Evolutionary conservation across 2,329 filamentous ascomycete species (phyloP).

Genomic region (Aspergillus hiratsukae): DNA sequence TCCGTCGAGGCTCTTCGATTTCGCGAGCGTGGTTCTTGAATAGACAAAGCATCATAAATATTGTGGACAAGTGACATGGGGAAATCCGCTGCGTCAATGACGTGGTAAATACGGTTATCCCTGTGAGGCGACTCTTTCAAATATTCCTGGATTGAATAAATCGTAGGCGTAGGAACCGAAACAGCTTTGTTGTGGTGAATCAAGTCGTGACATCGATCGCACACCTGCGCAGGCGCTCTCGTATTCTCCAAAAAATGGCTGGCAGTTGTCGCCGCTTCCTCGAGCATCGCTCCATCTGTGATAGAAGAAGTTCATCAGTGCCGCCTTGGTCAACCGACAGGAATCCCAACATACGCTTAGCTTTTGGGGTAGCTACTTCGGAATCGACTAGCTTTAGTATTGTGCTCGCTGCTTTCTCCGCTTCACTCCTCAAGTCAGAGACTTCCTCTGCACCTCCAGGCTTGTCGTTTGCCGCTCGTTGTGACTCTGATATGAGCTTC

Average conservation of each 20-base stretch:
- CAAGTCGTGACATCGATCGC: slow-evolving; percentile 81
- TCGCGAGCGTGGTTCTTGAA: slow-evolving; percentile 69
- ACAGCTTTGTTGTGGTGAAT: slow-evolving; percentile 68
- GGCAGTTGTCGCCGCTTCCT: slow-evolving; percentile 18
- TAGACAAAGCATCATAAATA: slow-evolving; percentile 64
- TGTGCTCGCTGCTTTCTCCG: slow-evolving; percentile 5
- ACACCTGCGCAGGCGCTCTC: slow-evolving; percentile 46
- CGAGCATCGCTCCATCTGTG: slow-evolving; percentile 18
- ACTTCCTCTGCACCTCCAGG: slow-evolving; percentile 14
- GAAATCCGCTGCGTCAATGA: slow-evolving; percentile 93
- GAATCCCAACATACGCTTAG: slow-evolving; percentile 10
- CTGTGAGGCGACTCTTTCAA: slow-evolving; percentile 84
- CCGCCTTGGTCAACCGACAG: not conserved
- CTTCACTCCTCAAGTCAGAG: slow-evolving; percentile 3
- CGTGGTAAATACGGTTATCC: slow-evolving; percentile 91
- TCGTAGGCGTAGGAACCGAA: slow-evolving; percentile 73
- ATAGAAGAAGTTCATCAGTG: slow-evolving; percentile 2
- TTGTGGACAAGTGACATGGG: slow-evolving; percentile 85
- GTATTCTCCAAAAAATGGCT: slow-evolving; percentile 18
- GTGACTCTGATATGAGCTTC: slow-evolving; percentile 24
- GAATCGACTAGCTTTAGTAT: slow-evolving; percentile 9
- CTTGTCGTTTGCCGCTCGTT: slow-evolving; percentile 9
- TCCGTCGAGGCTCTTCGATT: slow-evolving; percentile 71
- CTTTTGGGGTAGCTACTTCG: slow-evolving; percentile 3
- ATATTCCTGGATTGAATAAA: slow-evolving; percentile 76